Percentiles rank a stretch among this genome's conserved stretches.
Evolutionary conservation across 306 rosid genomes (phyloP).

Genomic region (Hylodesmum podocarpum): DNA sequence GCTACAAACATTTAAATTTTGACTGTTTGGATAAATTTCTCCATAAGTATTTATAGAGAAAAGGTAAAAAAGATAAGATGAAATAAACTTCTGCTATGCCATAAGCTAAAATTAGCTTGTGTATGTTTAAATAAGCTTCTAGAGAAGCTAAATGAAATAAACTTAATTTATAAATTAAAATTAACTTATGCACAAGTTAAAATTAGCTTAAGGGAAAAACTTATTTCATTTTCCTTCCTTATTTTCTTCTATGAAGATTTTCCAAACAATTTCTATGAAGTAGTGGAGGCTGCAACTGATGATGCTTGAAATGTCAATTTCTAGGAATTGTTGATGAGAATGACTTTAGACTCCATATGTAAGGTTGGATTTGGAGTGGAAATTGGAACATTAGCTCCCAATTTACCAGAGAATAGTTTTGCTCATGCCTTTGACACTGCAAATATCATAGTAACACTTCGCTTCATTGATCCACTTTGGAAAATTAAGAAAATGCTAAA

Average conservation of each 20-base stretch:
- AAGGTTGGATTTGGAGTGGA: slow-evolving; percentile 98
- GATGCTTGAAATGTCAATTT: slow-evolving; percentile 3
- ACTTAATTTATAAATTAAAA: too few relatives aligned
- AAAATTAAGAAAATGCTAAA: slow-evolving; percentile 64
- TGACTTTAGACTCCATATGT: slow-evolving; percentile 93
- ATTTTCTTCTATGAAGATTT: too few relatives aligned
- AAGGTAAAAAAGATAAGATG: too few relatives aligned
- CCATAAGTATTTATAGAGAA: too few relatives aligned
- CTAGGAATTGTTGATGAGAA: slow-evolving; percentile 88
- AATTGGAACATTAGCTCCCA: slow-evolving; percentile 78
- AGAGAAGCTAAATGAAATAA: too few relatives aligned
- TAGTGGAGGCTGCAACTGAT: neutral
- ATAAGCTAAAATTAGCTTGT: too few relatives aligned
- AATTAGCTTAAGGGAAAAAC: too few relatives aligned
- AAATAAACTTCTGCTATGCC: too few relatives aligned
- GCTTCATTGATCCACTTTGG: slow-evolving; percentile 91
- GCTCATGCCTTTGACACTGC: slow-evolving; percentile 87
- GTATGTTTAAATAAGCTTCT: too few relatives aligned
- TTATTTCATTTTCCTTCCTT: too few relatives aligned
- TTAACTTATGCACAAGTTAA: too few relatives aligned
- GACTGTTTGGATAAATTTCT: too few relatives aligned
- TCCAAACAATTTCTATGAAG: neutral
- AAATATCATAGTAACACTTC: slow-evolving; percentile 79
- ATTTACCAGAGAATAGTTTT: slow-evolving; percentile 70
- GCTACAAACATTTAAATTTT: slow-evolving; percentile 1